These are phyloP conservation scores for Vitis hybrid DNA, from an alignment of 177 flowering plant species.

Conservation along the genomic window DNA sequence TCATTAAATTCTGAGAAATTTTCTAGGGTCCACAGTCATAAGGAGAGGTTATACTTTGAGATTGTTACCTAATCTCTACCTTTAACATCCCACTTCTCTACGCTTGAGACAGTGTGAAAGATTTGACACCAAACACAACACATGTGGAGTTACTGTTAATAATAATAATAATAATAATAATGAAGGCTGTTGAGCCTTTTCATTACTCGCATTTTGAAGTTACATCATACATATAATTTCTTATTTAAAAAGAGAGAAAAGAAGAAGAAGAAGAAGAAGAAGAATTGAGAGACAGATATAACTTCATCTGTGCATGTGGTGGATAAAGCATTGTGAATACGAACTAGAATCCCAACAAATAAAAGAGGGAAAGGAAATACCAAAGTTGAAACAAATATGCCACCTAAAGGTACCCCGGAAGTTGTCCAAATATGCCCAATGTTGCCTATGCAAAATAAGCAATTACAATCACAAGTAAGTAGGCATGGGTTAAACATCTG, in stretches of 20 bases:
- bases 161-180: no score
- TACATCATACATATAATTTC: no score
- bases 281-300: background rate
- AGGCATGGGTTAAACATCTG: background rate
- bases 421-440: slow-evolving; percentile 70
- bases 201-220: no score
- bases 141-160: no score
- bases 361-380: slow-evolving; percentile 36
- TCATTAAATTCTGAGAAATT: no score
- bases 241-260: background rate
- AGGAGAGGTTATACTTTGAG: no score
- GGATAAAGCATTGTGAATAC: background rate
- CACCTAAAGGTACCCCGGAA: slow-evolving; percentile 92
- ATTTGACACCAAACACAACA: no score
- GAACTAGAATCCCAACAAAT: background rate
- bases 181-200: no score
- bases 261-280: background rate
- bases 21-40: no score
- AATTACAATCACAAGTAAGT: slow-evolving; percentile 6
- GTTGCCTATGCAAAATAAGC: slow-evolving; percentile 39
- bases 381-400: slow-evolving; percentile 99
- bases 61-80: no score
- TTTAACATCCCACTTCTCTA: no score
- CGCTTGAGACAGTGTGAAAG: no score
- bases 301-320: background rate